Base-by-base conservation (phyloP, 495 filamentous ascomycete genomes). In the Talaromyces ruber region DNA sequence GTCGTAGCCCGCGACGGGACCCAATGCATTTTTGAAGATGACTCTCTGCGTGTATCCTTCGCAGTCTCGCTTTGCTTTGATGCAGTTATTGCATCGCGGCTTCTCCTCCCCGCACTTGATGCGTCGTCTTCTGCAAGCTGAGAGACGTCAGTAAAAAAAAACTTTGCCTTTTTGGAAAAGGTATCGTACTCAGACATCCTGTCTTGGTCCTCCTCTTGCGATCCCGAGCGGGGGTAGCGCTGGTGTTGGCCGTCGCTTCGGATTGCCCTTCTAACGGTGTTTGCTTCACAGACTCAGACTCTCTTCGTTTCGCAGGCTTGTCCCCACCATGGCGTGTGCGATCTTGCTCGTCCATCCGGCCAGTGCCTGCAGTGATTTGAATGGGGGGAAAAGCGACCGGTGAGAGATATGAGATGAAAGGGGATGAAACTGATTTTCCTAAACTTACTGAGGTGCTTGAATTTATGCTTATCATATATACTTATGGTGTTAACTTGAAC, bases 101-200 rank as follows among this genome's bases (percentile, higher is more conserved):
- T 90, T 89, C 70, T 94, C 92, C 70, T 98, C 94, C 57, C 93
- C 94, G 71, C 94, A 98, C 75, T 98, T 98, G 71, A 98, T 98
- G 55, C 94, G 89, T 21, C 94, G 86, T 74, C 88, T 92, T 58
- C 94, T 88, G 79, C 94, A 98, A 58, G 94, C 91, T 95, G 67
- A 28, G 12, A 54, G 53, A 61, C n/a, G 66, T 69, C 52, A 70
- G 58, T 30, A 5, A 53, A 7, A 4, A 7, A 4, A 39, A 16
- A 39, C 16, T 29, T 18, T 64, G 32, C 28, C 14, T 26, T 21
- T 24, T 51, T 18, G 24, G 12, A n/a, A 30, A 7, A 7, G 12
- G 25, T 25, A 39, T 24, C 60, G 4, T 83, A 94, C 90, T 98
- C 63, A 98, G 79, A 73, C 94, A 98, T 25, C 94, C 94, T 2